These are phyloP conservation scores for Zhuliangozyma blackwelliae DNA, from an alignment of 1,139 yeast species.

Conservation along the genomic window DNA sequence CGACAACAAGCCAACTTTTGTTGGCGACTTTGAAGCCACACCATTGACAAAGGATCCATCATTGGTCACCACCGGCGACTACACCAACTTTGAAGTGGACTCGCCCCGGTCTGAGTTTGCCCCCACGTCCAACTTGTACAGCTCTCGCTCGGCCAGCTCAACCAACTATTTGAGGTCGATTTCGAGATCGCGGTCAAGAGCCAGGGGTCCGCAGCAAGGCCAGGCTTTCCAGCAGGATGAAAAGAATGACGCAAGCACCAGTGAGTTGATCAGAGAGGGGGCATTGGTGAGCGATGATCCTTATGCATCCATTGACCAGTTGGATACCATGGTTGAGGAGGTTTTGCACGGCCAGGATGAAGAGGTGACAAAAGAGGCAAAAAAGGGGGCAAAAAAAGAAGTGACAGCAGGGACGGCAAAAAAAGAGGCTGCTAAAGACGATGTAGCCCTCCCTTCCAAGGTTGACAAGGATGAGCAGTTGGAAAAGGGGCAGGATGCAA, in stretches of 20 bases:
- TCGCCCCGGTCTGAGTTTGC: conserved; percentile 17
- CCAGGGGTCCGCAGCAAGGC: conserved; percentile 10
- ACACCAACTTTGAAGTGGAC: conserved; percentile 46
- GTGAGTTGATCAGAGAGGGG: conserved; percentile 39
- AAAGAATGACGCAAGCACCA: conserved; percentile 41
- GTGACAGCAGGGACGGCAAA: no score
- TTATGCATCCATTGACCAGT: conserved; percentile 34
- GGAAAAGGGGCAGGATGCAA: no score
- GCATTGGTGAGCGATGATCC: conserved; percentile 48
- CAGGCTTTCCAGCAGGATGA: conserved; percentile 28
- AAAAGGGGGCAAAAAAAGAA: background rate
- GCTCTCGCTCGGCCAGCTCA: conserved; percentile 32
- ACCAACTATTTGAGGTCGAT: conserved; percentile 56
- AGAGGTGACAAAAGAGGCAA: conserved; percentile 1
- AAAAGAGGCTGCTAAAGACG: no score
- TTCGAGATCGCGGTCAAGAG: conserved; percentile 59
- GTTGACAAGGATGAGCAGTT: no score
- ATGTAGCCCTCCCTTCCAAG: no score
- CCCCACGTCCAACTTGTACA: conserved; percentile 21
- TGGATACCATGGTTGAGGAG: conserved; percentile 40
- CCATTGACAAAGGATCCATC: conserved; percentile 35
- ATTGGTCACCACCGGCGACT: conserved; percentile 47
- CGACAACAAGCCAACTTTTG: conserved; percentile 3
- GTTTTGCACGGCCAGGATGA: conserved; percentile 23
- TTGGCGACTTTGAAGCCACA: conserved; percentile 6